Conservation (phyloP, 345 rosid genomes). For the Lumnitzera littorea region DNA sequence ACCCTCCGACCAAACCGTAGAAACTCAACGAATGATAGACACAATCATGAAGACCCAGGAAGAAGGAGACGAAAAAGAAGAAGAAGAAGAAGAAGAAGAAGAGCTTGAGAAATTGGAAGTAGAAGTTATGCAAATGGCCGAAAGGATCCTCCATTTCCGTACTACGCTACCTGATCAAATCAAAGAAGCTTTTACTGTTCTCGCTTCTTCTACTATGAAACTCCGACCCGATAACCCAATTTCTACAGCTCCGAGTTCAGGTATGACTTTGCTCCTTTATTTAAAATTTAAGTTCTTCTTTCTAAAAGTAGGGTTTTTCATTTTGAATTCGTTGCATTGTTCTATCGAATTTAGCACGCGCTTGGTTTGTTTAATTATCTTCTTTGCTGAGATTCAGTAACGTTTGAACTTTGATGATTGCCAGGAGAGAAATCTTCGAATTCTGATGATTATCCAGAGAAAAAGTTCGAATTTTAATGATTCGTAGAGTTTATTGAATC, state of each 20-base stretch:
- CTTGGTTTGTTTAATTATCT: too few relatives aligned
- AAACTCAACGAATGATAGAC: not conserved
- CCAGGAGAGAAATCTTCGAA: too few relatives aligned
- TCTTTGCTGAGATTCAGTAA: too few relatives aligned
- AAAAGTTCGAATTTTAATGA: too few relatives aligned
- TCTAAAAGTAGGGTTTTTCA: too few relatives aligned
- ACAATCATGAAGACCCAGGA: not conserved
- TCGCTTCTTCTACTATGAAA: not conserved
- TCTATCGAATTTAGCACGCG: too few relatives aligned
- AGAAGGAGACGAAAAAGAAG: not conserved
- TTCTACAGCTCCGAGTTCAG: not conserved
- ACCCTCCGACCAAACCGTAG: not conserved
- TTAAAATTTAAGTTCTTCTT: too few relatives aligned
- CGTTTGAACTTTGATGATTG: too few relatives aligned
- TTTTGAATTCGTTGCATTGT: too few relatives aligned
- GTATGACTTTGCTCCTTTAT: not conserved
- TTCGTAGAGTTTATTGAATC: too few relatives aligned
- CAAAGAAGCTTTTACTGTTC: conserved; percentile 8
- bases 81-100: conserved; percentile 1
- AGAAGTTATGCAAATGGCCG: conserved; percentile 9
- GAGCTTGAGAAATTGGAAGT: conserved; percentile 9
- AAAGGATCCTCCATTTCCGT: conserved; percentile 13
- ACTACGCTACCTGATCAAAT: conserved; percentile 10
- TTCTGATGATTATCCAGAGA: too few relatives aligned
- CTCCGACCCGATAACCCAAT: not conserved